phyloP scores from a whole-genome alignment of 2,329 filamentous ascomycete species.

The Colletotrichum costaricense region DNA sequence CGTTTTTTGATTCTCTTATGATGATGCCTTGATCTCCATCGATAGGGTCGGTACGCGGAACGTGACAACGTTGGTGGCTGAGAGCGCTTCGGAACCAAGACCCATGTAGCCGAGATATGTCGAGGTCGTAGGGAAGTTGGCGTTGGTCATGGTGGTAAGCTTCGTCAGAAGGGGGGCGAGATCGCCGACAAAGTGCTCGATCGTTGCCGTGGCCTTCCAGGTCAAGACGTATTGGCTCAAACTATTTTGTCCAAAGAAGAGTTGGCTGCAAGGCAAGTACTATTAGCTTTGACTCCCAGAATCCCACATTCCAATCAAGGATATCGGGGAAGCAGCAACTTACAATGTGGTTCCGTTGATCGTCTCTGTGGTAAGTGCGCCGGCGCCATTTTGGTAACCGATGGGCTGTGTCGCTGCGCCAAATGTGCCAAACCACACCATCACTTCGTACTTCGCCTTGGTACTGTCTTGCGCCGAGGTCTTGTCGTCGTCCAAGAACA shows the following conservation, averaged over 20 bases:
- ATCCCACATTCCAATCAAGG: neutral
- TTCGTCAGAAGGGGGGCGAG: conserved; percentile 56
- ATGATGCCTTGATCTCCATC: conserved; percentile 43
- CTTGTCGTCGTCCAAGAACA: conserved; percentile 64
- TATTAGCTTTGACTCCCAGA: neutral
- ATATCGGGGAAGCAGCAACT: conserved; percentile 37
- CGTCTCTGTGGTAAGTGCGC: conserved; percentile 46
- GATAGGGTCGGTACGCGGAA: conserved; percentile 55
- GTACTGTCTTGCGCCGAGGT: conserved; percentile 51
- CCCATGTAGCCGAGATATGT: conserved; percentile 64
- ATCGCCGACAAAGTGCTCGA: conserved; percentile 58
- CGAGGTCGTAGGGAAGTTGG: conserved; percentile 48
- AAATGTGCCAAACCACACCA: conserved; percentile 66
- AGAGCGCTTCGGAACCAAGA: conserved; percentile 64
- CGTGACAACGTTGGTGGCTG: conserved; percentile 55
- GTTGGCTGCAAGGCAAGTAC: conserved; percentile 43
- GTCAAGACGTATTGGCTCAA: conserved; percentile 59
- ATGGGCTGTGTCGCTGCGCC: conserved; percentile 60
- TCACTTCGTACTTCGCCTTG: conserved; percentile 62
- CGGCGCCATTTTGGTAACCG: conserved; percentile 46
- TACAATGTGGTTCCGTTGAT: conserved; percentile 57
- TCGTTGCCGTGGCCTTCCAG: conserved; percentile 54
- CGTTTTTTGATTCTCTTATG: neutral
- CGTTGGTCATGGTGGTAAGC: conserved; percentile 47
- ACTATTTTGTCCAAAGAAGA: conserved; percentile 55